Base-by-base conservation (phyloP, 306 rosid species). In the Mimosa bimucronata region DNA sequence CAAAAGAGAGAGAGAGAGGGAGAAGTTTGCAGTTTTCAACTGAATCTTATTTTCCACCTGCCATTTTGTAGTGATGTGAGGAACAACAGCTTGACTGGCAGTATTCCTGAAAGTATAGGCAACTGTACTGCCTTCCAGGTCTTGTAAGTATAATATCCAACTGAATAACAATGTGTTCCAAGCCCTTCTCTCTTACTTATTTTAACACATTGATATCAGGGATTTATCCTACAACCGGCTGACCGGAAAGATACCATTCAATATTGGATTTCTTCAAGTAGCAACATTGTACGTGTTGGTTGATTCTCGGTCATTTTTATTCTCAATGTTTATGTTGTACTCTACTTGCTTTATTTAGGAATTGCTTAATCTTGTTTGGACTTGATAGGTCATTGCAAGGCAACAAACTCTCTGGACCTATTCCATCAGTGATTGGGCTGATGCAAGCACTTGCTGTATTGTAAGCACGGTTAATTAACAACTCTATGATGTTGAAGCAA, bases 381-480 rank as follows among this genome's bases (percentile, higher is more conserved):
- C 57, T 75, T 38, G 52, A 83, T 73, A 96, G 99, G 84, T 96
- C 99, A 46, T 79, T 96, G 81, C 99, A 96, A 86, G 97, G 97
- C 29, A 96, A 96, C 80, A 85, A 72, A 86, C 97, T 96, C 48
- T 89, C 97, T 7, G 99, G 99, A 23, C 80, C 67, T 53, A 91
- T 96, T 58, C 99, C 99, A 46, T 84, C 98, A 0, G 99, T 96
- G 78, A 86, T 93, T 3, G 99, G 99, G 65, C 88, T 96, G 86
- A 96, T 96, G 99, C 99, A 96, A 87, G 99, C 98, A 67, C 98
- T 96, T 23, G 97, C 99, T 52, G 99, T 96, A 25, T 76, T 96
- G 99, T 96, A 90, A 91, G 98, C 87, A 74, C 71, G 72, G 67
- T 31, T 38, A 40, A 28, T 57, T 57, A 16, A 65, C 2, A 34